Conservation (phyloP, 2,329 filamentous ascomycete species). For the Fonsecaea pugnacius region DNA sequence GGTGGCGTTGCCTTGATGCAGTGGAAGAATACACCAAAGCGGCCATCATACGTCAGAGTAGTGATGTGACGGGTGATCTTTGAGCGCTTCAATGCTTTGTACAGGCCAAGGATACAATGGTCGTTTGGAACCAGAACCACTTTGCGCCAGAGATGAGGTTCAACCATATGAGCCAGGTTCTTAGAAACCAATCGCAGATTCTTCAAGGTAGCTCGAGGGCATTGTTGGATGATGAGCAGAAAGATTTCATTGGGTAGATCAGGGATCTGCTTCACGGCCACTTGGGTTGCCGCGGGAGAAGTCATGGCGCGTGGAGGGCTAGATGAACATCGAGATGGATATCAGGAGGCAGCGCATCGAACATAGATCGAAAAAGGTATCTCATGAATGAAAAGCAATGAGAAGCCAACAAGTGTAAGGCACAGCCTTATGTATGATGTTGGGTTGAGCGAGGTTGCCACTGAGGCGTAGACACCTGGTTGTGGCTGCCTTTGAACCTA, state of each 20-base stretch:
- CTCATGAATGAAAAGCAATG: constrained; percentile 1
- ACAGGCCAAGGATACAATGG: constrained; percentile 29
- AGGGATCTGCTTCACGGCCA: constrained; percentile 9
- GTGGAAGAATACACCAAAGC: constrained; percentile 27
- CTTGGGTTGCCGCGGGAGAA: constrained; percentile 3
- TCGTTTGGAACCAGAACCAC: constrained; percentile 32
- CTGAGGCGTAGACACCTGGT: constrained; percentile 11
- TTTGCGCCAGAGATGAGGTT: constrained; percentile 30
- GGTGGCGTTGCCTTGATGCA: constrained; percentile 22
- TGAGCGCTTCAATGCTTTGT: constrained; percentile 25
- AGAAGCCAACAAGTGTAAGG: neutral
- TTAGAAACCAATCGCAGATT: constrained; percentile 32
- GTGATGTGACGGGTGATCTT: constrained; percentile 25
- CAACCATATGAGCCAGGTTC: constrained; percentile 27
- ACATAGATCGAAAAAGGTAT: neutral
- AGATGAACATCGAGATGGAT: neutral
- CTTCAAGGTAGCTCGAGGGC: constrained; percentile 29
- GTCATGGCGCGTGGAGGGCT: constrained; percentile 7
- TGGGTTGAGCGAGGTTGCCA: neutral
- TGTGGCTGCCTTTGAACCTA: constrained; percentile 19
- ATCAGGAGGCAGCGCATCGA: neutral
- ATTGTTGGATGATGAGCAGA: constrained; percentile 29
- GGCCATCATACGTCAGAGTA: constrained; percentile 31
- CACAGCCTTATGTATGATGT: constrained; percentile 19
- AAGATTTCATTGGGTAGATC: constrained; percentile 34